Evolutionary conservation across 306 rosid genomes (phyloP).

Genomic region (Pyrus communis): DNA sequence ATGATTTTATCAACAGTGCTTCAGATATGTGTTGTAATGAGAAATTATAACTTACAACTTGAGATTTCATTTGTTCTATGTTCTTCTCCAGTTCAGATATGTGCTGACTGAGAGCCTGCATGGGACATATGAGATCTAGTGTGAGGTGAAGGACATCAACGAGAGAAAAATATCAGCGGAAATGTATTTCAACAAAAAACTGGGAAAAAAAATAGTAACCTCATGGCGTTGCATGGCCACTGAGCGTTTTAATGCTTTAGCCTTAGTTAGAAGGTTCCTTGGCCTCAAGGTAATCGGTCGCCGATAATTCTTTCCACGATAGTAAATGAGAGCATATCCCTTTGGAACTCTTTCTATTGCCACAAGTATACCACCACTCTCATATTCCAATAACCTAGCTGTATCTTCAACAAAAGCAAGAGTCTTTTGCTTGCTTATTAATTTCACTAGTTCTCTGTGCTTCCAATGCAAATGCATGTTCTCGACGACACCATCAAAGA

Average conservation of each 20-base stretch:
- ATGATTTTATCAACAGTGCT: not conserved
- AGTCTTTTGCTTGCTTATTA: conserved; percentile 77
- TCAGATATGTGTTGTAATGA: not conserved
- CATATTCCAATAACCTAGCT: conserved; percentile 74
- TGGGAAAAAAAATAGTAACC: conserved; percentile 33
- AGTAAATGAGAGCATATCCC: conserved; percentile 77
- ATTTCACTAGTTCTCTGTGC: conserved; percentile 88
- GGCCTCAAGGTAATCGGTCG: conserved; percentile 72
- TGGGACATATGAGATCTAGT: conserved; percentile 20
- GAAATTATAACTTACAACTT: conserved; percentile 55
- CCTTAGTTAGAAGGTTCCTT: conserved; percentile 82
- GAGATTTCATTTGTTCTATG: conserved; percentile 65
- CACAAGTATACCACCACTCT: conserved; percentile 89
- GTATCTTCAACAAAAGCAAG: conserved; percentile 84
- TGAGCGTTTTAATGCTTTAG: conserved; percentile 75
- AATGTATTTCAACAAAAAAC: not conserved
- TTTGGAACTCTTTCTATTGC: conserved; percentile 87
- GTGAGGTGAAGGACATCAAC: conserved; percentile 12
- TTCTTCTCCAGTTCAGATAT: conserved; percentile 57
- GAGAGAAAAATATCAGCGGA: not conserved
- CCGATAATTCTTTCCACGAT: conserved; percentile 91
- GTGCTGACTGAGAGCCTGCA: conserved; percentile 95
- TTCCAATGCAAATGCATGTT: conserved; percentile 98
- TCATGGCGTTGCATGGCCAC: conserved; percentile 89
- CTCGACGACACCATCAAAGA: conserved; percentile 81